Evolutionary conservation across 805 yeast species (phyloP), one percentile per base, ranked within the genome.

Genomic region (Babjeviella inositovora): DNA sequence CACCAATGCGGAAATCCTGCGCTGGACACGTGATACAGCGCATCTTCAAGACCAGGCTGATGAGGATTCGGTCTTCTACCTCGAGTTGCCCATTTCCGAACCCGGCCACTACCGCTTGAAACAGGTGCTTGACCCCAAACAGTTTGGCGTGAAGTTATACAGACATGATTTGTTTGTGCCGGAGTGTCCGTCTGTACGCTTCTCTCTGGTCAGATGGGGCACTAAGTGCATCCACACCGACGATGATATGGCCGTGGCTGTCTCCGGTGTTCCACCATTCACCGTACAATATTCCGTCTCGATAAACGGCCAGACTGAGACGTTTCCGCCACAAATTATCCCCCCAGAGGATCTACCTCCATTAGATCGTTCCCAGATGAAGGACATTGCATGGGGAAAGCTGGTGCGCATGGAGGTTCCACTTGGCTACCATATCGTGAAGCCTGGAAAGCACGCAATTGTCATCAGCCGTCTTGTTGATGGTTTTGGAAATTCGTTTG

Each of bases 21-120:
- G 50, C 26, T 43, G 7, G 10, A 11, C n/a, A n/a, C 11, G 16
- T 11, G 5, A 3, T 15, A 11, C 12, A 16, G 8, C 12, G 10
- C 17, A 15, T 10, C 14, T 8, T 7, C 17, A 13, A 27, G 29
- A 5, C 27, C 25, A 11, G 10, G 10, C 18, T 10, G 23, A 38
- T 11, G 50, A 47, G 19, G 57, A 53, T 20, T 38, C 55, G 8
- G 60, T 75, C 11, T 59, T 63, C 23, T 73, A 73, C 36, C 30
- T 80, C 19, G 74, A 68, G 34, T 33, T 85, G 6, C 82, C 90
- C 1, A 47, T 84, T 5, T 42, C 44, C 1, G 50, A 61, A 10
- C 75, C 90, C 0, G 99, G 98, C 2, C 53, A 63, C n/a, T 90
- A 90, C 45, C 67, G 64, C 28, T 58, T 90, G 3, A 53, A 49